A percentile compares a stretch with the other conserved stretches of the same genome.
These are phyloP conservation scores for Myxozyma kluyveri DNA, from an alignment of 805 yeast species.

Conservation along the genomic window DNA sequence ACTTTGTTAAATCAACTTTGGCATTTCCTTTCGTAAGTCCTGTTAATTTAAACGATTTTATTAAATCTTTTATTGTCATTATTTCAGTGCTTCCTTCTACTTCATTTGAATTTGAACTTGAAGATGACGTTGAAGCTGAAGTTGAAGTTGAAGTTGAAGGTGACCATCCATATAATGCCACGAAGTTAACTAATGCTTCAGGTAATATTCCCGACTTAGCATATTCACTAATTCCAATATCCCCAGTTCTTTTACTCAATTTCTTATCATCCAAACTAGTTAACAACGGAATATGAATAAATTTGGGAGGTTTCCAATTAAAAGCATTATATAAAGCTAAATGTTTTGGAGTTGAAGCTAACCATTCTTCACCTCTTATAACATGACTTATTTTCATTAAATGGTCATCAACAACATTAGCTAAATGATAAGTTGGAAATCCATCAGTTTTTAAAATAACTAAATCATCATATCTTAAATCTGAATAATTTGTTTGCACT, in stretches of 20 bases:
- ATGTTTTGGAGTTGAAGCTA: slow-evolving; percentile 93
- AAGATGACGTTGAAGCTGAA: slow-evolving; percentile 39
- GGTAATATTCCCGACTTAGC: slow-evolving; percentile 64
- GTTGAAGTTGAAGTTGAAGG: slow-evolving; percentile 48
- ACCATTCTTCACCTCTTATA: slow-evolving; percentile 96
- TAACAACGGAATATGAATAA: slow-evolving; percentile 84
- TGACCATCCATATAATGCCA: slow-evolving; percentile 93
- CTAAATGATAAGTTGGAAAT: slow-evolving; percentile 93
- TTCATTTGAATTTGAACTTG: not conserved
- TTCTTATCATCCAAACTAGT: slow-evolving; percentile 55
- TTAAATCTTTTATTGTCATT: slow-evolving; percentile 18
- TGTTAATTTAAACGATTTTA: slow-evolving; percentile 55
- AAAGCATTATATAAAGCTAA: slow-evolving; percentile 80
- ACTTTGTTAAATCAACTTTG: slow-evolving; percentile 76
- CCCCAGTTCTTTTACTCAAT: slow-evolving; percentile 82
- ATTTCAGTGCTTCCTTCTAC: slow-evolving; percentile 23
- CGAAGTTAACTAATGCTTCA: slow-evolving; percentile 83
- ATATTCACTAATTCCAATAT: slow-evolving; percentile 58
- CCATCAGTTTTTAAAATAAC: slow-evolving; percentile 90
- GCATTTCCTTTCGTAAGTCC: slow-evolving; percentile 91
- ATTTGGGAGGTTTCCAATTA: slow-evolving; percentile 79
- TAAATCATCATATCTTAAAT: slow-evolving; percentile 83
- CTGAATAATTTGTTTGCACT: slow-evolving; percentile 68
- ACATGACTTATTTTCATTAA: slow-evolving; percentile 91
- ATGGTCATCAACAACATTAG: slow-evolving; percentile 93